Percentiles rank a stretch among this genome's conserved stretches.
phyloP scores from a whole-genome alignment of 331 rosid species.

The Arachis monticola region DNA sequence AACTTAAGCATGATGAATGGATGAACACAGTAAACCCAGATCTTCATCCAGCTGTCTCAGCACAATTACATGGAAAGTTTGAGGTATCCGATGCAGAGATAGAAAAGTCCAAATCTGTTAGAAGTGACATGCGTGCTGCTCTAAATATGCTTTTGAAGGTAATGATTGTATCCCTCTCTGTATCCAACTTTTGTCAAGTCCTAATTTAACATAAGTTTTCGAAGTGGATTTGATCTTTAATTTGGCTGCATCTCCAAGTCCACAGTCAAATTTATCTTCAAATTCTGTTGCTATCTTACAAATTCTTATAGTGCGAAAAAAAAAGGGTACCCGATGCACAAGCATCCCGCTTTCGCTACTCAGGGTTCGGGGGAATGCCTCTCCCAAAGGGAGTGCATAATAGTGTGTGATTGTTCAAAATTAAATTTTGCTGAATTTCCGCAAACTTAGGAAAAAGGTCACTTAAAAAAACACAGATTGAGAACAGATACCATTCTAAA shows the following conservation, averaged over 20 bases:
- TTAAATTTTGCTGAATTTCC: constrained; percentile 27
- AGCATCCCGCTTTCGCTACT: no score
- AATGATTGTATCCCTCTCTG: constrained; percentile 29
- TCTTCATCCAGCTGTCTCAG: constrained; percentile 60
- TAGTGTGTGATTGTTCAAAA: constrained; percentile 9
- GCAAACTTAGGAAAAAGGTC: constrained; percentile 1
- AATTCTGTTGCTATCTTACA: neutral
- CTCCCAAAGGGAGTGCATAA: neutral
- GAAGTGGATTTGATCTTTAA: neutral
- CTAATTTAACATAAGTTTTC: constrained; percentile 10
- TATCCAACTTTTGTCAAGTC: neutral
- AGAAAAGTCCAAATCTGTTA: constrained; percentile 65
- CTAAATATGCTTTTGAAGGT: constrained; percentile 84
- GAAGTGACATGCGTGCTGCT: constrained; percentile 75
- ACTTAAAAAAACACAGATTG: neutral
- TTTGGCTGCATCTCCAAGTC: neutral
- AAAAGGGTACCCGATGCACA: neutral
- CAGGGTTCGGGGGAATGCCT: no score
- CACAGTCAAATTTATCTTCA: constrained; percentile 3
- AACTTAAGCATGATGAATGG: constrained; percentile 71
- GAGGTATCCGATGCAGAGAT: constrained; percentile 61
- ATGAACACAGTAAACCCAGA: constrained; percentile 69
- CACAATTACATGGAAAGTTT: constrained; percentile 55
- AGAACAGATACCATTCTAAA: constrained; percentile 4
- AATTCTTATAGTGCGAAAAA: neutral